Base-by-base conservation (phyloP, 2,329 filamentous ascomycete species). In the Phyllosticta citribraziliensis region DNA sequence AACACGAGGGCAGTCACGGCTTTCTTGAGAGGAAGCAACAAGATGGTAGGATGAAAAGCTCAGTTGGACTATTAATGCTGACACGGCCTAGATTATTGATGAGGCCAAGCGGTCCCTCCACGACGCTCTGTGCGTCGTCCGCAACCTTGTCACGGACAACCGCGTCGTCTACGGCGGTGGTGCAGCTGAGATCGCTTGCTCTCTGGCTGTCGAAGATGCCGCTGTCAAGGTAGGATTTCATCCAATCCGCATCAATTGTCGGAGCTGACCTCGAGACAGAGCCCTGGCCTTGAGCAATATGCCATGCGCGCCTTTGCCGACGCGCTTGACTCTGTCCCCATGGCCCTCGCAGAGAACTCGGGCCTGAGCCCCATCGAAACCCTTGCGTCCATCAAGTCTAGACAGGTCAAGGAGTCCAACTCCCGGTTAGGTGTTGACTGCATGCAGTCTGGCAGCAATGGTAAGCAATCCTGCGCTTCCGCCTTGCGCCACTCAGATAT, bases 221-320 rank as follows among this genome's bases (percentile, higher is more conserved):
- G 93, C 93, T 52, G 87, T 92, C 71, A 90, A 96, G 78, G 80
- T 82, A 70, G 64, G 70, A 52, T 56, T 27, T 2, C 33, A 5
- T 17, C 54, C 51, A 33, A 56, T 20, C 27, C 30, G 60, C 33
- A 55, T 47, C 11, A 40, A 19, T 52, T 56, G 22, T 61, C 14
- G 51, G 33, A 33, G 51, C 57, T 60, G 57, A 63, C 60, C n/a
- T 57, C 17, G 25, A 30, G 35, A 51, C 72, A 85, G 86, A 96
- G 91, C 58, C 90, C 92, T 24, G 94, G 94, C n/a, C 84, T 99
- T 50, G 93, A 97, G 78, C 94, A 99, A 78, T 99, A 99, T 76
- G 92, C 93, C 66, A 99, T 99, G 93, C 89, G 94, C 64, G 94
- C 94, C 24, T 99, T 99, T 73, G 85, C 94, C 64, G 93, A 97